Evolutionary conservation across 1,284 basidiomycete species (phyloP).

Genomic region (Microbotryum violaceum): DNA sequence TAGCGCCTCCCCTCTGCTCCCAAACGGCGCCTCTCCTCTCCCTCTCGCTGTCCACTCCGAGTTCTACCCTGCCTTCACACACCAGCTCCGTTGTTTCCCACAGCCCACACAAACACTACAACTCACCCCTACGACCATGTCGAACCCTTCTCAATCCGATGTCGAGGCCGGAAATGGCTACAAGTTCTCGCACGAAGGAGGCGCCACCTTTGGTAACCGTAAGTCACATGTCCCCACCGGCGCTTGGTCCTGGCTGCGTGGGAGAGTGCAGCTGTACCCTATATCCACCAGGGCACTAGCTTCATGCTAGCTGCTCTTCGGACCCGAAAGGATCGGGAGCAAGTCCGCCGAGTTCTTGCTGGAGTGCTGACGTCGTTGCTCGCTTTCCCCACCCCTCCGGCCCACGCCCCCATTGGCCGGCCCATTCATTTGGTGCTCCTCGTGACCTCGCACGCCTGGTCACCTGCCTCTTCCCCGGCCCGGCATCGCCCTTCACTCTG

Average conservation of each 20-base stretch:
- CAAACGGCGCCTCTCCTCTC: too few species aligned
- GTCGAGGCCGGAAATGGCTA: slow-evolving; percentile 3
- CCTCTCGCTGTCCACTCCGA: too few species aligned
- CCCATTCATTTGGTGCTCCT: neutral
- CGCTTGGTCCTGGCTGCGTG: too few species aligned
- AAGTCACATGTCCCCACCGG: neutral
- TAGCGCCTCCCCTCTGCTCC: too few species aligned
- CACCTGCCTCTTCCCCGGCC: neutral
- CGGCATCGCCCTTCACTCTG: neutral
- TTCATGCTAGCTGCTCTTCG: neutral
- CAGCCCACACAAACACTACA: too few species aligned
- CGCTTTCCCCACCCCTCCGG: neutral
- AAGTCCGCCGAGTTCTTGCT: neutral
- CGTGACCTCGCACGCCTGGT: neutral
- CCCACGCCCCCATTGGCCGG: neutral
- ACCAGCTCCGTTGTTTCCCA: too few species aligned
- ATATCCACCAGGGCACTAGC: neutral
- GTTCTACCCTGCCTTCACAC: too few species aligned
- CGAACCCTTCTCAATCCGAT: too few species aligned
- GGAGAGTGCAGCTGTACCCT: too few species aligned
- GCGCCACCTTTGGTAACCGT: neutral
- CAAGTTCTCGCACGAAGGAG: slow-evolving; percentile 3
- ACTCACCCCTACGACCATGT: too few species aligned
- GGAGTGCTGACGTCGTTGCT: neutral
- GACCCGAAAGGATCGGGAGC: neutral